Evolutionary conservation across 2,329 filamentous ascomycete genomes (phyloP).

Genomic region (Colletotrichum camelliae): DNA sequence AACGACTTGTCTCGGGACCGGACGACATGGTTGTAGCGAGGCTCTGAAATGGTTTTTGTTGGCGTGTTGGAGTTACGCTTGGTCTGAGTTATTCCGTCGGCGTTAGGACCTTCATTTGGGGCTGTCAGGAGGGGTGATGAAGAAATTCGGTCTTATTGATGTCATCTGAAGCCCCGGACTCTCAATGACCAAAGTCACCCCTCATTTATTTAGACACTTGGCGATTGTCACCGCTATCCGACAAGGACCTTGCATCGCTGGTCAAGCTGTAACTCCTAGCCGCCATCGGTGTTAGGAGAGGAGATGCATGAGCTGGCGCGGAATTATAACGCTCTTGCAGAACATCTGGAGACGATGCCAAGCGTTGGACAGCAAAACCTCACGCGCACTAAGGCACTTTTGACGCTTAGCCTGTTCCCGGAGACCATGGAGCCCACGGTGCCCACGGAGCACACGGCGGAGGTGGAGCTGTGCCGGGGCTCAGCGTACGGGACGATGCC

Average conservation of each 20-base stretch:
- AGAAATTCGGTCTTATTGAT: background rate
- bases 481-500: background rate
- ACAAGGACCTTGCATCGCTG: background rate
- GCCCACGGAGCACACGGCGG: background rate
- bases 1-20: accelerated
- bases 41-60: accelerated
- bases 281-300: background rate
- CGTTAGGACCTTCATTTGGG: background rate
- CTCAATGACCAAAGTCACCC: background rate
- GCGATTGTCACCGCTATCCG: background rate
- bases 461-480: background rate
- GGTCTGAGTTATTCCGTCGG: background rate
- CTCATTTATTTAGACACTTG: background rate
- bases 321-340: background rate
- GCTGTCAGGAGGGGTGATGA: background rate
- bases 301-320: background rate
- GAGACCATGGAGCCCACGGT: background rate
- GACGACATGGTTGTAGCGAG: background rate
- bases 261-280: background rate
- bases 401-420: background rate
- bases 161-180: background rate
- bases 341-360: background rate
- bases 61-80: background rate
- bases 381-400: background rate
- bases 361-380: background rate